A percentile compares a stretch with the other conserved stretches of the same genome.
These are phyloP conservation scores for Maudiozyma humilis DNA, from an alignment of 1,139 yeast genomes.

Conservation along the genomic window DNA sequence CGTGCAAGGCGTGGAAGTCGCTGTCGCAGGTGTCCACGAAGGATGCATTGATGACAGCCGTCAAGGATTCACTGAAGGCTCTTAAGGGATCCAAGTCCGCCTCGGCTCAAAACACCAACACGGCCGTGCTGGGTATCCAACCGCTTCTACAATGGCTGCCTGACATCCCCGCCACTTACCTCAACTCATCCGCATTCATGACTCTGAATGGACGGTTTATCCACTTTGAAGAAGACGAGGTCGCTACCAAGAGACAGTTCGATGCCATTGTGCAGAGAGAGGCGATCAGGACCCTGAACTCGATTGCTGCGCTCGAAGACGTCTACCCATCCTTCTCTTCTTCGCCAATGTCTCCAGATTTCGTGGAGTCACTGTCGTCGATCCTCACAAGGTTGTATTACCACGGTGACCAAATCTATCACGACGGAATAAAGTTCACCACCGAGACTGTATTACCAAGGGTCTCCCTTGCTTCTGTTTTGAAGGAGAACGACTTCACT, in stretches of 20 bases:
- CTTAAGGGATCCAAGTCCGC: conserved; percentile 5
- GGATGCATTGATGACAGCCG: neutral
- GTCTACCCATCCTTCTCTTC: conserved; percentile 14
- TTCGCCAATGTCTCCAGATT: conserved; percentile 23
- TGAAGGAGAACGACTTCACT: conserved; percentile 28
- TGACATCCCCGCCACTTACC: conserved; percentile 15
- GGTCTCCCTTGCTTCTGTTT: conserved; percentile 37
- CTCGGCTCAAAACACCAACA: too few relatives aligned
- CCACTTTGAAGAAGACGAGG: conserved; percentile 21
- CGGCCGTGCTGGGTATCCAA: neutral
- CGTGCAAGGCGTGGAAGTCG: conserved; percentile 14
- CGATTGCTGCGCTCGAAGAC: conserved; percentile 32
- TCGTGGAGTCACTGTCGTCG: conserved; percentile 38
- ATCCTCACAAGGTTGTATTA: conserved; percentile 33
- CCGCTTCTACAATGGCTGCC: conserved; percentile 21
- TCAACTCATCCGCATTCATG: conserved; percentile 16
- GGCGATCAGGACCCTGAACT: conserved; percentile 43
- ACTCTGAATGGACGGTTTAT: conserved; percentile 29
- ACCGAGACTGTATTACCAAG: conserved; percentile 29
- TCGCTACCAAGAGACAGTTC: conserved; percentile 32
- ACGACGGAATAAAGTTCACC: conserved; percentile 25
- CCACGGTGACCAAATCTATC: conserved; percentile 42
- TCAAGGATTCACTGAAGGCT: neutral
- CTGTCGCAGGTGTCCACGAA: conserved; percentile 1
- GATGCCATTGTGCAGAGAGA: conserved; percentile 48